These are phyloP conservation scores for Penicillium psychrosexuale DNA, from an alignment of 2,329 filamentous ascomycete genomes.

Conservation along the genomic window DNA sequence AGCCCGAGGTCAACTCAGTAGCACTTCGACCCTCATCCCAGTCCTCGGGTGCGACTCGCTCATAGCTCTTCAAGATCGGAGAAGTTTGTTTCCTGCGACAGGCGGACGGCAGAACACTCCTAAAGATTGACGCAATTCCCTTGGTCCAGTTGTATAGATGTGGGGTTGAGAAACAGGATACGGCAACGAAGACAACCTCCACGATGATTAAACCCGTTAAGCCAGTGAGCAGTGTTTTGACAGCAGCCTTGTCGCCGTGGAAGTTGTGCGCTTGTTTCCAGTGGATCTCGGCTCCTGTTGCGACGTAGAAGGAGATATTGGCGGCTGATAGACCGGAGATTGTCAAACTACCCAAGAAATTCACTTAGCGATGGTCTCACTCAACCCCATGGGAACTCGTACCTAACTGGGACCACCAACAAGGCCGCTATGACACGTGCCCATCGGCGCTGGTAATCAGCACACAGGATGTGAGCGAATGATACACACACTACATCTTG, in stretches of 20 bases:
- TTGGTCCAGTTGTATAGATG: conserved; percentile 15
- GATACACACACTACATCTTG: conserved; percentile 22
- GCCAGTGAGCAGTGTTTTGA: conserved; percentile 25
- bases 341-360: conserved; percentile 14
- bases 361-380: neutral
- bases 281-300: conserved; percentile 27
- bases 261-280: conserved; percentile 27
- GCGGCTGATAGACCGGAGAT: conserved; percentile 22
- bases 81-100: conserved; percentile 8
- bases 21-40: conserved; percentile 14
- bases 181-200: conserved; percentile 16
- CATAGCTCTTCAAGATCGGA: conserved; percentile 6
- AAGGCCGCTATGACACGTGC: conserved; percentile 7
- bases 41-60: conserved; percentile 12
- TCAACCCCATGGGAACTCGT: neutral
- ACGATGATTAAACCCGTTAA: conserved; percentile 21
- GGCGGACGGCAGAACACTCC: neutral
- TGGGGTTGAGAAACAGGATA: conserved; percentile 16
- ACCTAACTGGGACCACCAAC: conserved; percentile 13
- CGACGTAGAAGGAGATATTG: conserved; percentile 26
- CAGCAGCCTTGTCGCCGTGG: conserved; percentile 22
- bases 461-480: conserved; percentile 12
- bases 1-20: conserved; percentile 1
- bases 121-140: neutral
- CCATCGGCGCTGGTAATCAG: conserved; percentile 13